Evolutionary conservation across 805 yeast genomes (phyloP).

Genomic region (Saturnispora hagleri): DNA sequence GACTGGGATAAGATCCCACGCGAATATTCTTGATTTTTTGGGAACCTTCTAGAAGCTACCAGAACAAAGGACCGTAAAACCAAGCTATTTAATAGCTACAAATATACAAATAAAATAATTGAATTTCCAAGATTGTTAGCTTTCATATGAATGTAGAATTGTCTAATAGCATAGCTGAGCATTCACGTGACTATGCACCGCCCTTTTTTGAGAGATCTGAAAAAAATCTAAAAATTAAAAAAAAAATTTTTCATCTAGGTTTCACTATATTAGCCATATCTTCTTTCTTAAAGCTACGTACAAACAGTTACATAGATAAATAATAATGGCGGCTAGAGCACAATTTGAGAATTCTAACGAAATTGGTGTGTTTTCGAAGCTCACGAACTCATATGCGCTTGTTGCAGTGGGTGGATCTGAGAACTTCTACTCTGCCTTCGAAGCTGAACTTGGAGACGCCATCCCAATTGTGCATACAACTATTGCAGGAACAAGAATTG

Average conservation of each 20-base stretch:
- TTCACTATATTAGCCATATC: neutral
- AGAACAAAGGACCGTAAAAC: too few relatives aligned
- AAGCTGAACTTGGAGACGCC: slow-evolving; percentile 94
- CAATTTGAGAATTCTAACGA: slow-evolving; percentile 82
- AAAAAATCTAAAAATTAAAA: neutral
- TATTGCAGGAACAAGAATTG: slow-evolving; percentile 95
- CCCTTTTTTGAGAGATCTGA: neutral
- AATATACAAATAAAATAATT: too few relatives aligned
- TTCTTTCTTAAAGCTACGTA: neutral
- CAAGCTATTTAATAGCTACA: neutral
- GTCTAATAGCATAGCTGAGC: neutral
- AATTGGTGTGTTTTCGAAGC: slow-evolving; percentile 89
- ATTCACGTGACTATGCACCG: neutral
- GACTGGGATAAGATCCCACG: neutral
- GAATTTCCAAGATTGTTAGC: neutral
- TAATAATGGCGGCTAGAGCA: slow-evolving; percentile 56
- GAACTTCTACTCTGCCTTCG: slow-evolving; percentile 82
- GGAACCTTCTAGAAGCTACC: slow-evolving; percentile 1
- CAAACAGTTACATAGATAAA: neutral
- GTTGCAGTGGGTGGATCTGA: slow-evolving; percentile 96
- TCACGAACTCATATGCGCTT: slow-evolving; percentile 92
- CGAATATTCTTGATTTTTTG: neutral
- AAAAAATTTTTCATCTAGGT: neutral
- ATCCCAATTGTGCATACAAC: slow-evolving; percentile 96
- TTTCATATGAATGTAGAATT: neutral